Evolutionary conservation across 305 asterid species (phyloP), one percentile per base, ranked within the genome.

Genomic region (Fraxinus nigra): DNA sequence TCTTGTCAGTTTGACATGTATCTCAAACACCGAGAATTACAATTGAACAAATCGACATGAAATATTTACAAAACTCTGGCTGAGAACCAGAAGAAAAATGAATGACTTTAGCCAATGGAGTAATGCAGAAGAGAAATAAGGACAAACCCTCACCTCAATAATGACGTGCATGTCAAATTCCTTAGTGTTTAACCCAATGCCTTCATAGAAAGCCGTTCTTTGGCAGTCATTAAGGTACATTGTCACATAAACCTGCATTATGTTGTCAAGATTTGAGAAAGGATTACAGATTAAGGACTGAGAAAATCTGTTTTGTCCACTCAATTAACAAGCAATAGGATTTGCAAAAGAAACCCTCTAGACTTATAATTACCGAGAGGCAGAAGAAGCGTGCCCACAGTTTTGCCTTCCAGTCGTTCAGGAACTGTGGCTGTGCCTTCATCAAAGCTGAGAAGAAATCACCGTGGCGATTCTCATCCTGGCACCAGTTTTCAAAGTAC

Each of bases 401-500:
- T 89, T 97, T 97, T 0, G 99, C 98, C 91, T 97, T 97, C 99
- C 99, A 95, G 93, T 97, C 99, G 81, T 97, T 97, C 82, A 95
- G 97, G 92, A 97, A 97, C 92, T 97, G 99, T 0, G 98, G 99
- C 81, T 97, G 99, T 3, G 99, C 99, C 92, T 97, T 97, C 98
- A 97, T 93, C 90, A 97, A 82, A 0, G 99, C 99, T n/a, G 98
- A 94, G 96, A 97, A 97, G 94, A 97, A 97, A 88, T 97, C 99
- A 33, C 99, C 99, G 1, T 97, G 99, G 79, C 98, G 97, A 82
- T 97, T 97, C 93, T 97, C 99, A 79, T 97, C 99, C 85, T 97
- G 98, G 91, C 99, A 97, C 99, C 99, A 97, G 94, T 97, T 97
- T 93, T 97, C 98, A 0, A 97, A 97, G 96, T 97, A 97, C 59